Evolutionary conservation across 441 rosid species (phyloP), one percentile per base, ranked within the genome.

Genomic region (Pelargonium australe): DNA sequence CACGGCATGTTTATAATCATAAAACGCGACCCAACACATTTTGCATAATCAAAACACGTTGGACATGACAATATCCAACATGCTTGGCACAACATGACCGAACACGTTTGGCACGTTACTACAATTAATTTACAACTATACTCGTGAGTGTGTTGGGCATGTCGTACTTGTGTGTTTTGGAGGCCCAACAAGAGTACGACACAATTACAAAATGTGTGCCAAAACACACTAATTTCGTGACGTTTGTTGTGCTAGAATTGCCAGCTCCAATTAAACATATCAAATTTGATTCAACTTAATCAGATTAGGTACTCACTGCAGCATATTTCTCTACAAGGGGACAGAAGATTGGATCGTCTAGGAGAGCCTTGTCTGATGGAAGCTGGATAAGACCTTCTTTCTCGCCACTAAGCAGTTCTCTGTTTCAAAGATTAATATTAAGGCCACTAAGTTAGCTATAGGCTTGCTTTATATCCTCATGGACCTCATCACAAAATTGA

Each of bases 351-450:
- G 80, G 84, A 76, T 86, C 87, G 7, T 79, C 68, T n/a, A 84
- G 63, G 69, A 86, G 86, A 61, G 86, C 86, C 70, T 82, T 84
- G 76, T 86, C 86, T 0, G 83, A 72, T 19, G 90, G 86, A 64
- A 86, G 76, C 72, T 82, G 85, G n/a, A 86, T 72, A 55, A 86
- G 82, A 23, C 84, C 84, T 80, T 82, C 81, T 64, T 82, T 86
- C 80, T 84, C 86, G 67, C 85, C 87, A 9, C 78, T 79, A 7
- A 86, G 47, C 34, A 86, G 79, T 70, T 86, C 87, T 73, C 85
- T 86, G 81, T 64, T 76, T 62, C 44, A 58, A 57, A 7, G 31
- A 14, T 16, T 40, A 25, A 7, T 20, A 25, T 8, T 19, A 8
- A 20, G 10, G 20, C 31, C 11, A 17, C 37, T 23, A 20, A 23